Conservation (phyloP, 352 stramenopile genomes). For the Phytopythium montanum region DNA sequence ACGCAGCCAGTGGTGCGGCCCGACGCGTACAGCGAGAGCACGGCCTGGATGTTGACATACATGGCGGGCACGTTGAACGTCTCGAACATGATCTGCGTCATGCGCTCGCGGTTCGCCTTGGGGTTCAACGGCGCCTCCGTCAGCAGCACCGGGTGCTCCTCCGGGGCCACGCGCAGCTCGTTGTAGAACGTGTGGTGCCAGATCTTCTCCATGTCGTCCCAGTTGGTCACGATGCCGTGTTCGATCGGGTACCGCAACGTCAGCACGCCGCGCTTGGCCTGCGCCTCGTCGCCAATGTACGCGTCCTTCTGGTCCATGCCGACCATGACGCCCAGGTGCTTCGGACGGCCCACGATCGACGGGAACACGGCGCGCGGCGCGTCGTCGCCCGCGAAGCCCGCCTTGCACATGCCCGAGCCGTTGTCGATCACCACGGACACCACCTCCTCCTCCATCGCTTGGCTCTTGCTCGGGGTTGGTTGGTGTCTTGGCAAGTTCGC, state of each 20-base stretch:
- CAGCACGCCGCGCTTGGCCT: slow-evolving; percentile 77
- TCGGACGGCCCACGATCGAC: slow-evolving; percentile 94
- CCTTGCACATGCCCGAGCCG: slow-evolving; percentile 80
- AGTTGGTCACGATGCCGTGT: slow-evolving; percentile 97
- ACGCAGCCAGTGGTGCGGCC: slow-evolving; percentile 89
- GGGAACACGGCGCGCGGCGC: slow-evolving; percentile 96
- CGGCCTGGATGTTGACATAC: slow-evolving; percentile 91
- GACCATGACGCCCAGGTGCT: slow-evolving; percentile 97
- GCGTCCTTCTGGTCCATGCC: slow-evolving; percentile 96
- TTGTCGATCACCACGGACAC: slow-evolving; percentile 47
- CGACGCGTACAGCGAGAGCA: slow-evolving; percentile 92
- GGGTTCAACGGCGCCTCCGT: slow-evolving; percentile 93
- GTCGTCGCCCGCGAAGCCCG: slow-evolving; percentile 97
- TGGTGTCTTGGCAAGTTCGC: neutral
- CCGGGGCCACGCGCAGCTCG: slow-evolving; percentile 70
- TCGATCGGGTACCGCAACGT: slow-evolving; percentile 91
- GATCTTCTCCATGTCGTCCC: slow-evolving; percentile 96
- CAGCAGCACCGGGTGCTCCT: slow-evolving; percentile 87
- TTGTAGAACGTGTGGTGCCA: slow-evolving; percentile 97
- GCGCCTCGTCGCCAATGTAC: slow-evolving; percentile 94
- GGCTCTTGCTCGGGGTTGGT: neutral
- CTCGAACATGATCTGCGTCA: slow-evolving; percentile 93
- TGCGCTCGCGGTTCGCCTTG: slow-evolving; percentile 88
- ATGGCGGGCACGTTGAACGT: slow-evolving; percentile 89
- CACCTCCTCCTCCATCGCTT: slow-evolving; percentile 37